A percentile compares a stretch with the other conserved stretches of the same genome.
Evolutionary conservation across 345 rosid genomes (phyloP).

Genomic region (Hevea brasiliensis): DNA sequence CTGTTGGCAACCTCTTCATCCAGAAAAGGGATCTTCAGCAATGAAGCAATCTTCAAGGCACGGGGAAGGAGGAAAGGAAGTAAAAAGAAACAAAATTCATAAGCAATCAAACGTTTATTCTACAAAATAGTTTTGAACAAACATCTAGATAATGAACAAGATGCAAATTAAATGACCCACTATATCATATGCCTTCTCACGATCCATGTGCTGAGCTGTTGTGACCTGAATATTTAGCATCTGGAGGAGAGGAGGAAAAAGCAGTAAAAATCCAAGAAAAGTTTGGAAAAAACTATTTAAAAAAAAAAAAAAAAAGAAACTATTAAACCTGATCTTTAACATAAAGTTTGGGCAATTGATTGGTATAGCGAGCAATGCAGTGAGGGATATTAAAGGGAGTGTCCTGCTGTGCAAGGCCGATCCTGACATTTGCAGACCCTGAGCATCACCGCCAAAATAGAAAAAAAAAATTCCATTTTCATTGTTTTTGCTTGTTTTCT

Average conservation of each 20-base stretch:
- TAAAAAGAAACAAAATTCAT: neutral
- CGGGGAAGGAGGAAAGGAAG: neutral
- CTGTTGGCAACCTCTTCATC: slow-evolving; percentile 72
- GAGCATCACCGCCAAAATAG: neutral
- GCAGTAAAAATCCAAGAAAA: neutral
- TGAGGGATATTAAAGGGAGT: slow-evolving; percentile 68
- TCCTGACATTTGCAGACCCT: slow-evolving; percentile 71
- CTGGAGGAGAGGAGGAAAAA: slow-evolving; percentile 27
- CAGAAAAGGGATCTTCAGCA: slow-evolving; percentile 81
- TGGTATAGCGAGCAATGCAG: slow-evolving; percentile 71
- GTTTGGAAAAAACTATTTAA: neutral
- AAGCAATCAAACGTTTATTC: neutral
- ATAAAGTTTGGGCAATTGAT: slow-evolving; percentile 42
- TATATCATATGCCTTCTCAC: slow-evolving; percentile 77
- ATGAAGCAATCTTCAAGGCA: slow-evolving; percentile 60
- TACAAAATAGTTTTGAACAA: neutral
- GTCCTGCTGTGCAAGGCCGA: slow-evolving; percentile 82
- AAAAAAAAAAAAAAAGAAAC: neutral
- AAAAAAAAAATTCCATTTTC: neutral
- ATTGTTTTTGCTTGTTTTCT: neutral
- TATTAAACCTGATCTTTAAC: slow-evolving; percentile 70
- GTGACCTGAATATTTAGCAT: slow-evolving; percentile 82
- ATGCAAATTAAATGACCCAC: slow-evolving; percentile 43
- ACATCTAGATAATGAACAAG: neutral
- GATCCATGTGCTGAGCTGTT: slow-evolving; percentile 68